A percentile compares a stretch with the other conserved stretches of the same genome.
phyloP scores from a whole-genome alignment of 805 yeast genomes.

The Candida oleophila region DNA sequence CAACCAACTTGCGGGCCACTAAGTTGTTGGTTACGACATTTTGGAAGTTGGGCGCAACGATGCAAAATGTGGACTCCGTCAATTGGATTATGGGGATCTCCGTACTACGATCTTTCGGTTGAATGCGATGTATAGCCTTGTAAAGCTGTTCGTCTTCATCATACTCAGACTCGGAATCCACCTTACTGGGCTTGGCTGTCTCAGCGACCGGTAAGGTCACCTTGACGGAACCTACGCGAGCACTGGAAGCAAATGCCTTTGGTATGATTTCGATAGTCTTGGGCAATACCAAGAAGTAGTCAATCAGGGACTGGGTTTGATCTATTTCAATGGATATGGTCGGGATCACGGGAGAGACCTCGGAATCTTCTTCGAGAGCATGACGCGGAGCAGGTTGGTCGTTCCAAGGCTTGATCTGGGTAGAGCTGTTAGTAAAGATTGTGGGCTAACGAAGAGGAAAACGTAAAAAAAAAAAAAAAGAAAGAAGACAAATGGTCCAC shows the following conservation, averaged over 20 bases:
- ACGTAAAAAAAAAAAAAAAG: background rate
- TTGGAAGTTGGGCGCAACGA: slow-evolving; percentile 33
- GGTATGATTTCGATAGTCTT: slow-evolving; percentile 19
- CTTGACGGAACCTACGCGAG: slow-evolving; percentile 7
- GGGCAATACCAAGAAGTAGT: slow-evolving; percentile 30
- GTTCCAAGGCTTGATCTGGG: slow-evolving; percentile 49
- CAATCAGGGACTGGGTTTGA: slow-evolving; percentile 10
- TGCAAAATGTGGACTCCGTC: slow-evolving; percentile 10
- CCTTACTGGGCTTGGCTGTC: slow-evolving; percentile 1
- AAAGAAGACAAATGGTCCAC: background rate
- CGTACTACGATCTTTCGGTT: slow-evolving; percentile 19
- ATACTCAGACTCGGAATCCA: slow-evolving; percentile 20
- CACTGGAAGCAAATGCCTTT: slow-evolving; percentile 12
- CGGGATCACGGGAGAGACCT: slow-evolving; percentile 28
- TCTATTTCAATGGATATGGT: slow-evolving; percentile 14
- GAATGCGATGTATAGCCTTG: slow-evolving; percentile 24
- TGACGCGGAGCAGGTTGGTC: slow-evolving; percentile 53
- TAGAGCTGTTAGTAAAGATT: slow-evolving; percentile 9
- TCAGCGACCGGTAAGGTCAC: slow-evolving; percentile 5
- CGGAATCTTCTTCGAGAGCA: slow-evolving; percentile 43
- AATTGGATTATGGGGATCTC: slow-evolving; percentile 21
- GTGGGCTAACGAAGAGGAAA: background rate
- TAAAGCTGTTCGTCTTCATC: slow-evolving; percentile 55
- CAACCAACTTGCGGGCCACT: slow-evolving; percentile 22
- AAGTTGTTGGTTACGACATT: slow-evolving; percentile 36